Base-by-base conservation (phyloP, 2,329 filamentous ascomycete species). In the Zarea fungicola region DNA sequence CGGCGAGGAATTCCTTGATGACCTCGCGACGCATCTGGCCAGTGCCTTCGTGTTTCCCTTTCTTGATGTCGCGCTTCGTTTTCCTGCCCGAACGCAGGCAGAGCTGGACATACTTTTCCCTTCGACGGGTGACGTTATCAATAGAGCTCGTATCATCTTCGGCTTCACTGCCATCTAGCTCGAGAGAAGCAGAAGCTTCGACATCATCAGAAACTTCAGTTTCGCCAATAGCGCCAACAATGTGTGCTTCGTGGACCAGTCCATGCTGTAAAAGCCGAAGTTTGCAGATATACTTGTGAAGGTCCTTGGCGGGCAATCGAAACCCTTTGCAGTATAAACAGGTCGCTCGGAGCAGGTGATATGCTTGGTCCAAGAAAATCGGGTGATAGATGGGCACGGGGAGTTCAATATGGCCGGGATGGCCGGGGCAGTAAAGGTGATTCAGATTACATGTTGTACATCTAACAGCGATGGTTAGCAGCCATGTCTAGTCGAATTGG, bases 361-460 rank as follows among this genome's bases (percentile, higher is more conserved):
- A 80, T 45, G 91, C 80, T 65, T 96, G 91, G 63, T 96, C 91
- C 75, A 99, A 86, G 62, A 96, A 97, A 2, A 90, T 87, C n/a
- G 92, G 89, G 67, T 99, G 92, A 65, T 97, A 99, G 45, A 96
- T 88, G 40, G 88, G 89, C 11, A 91, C 85, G 13, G 93, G 91
- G 11, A 99, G 83, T 60, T 96, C 89, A 65, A 99, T 95, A 64
- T 99, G 93, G 46, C 93, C 95, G 52, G 87, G 81, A 72, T 99
- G 95, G 50, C 95, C 95, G 6, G 92, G 89, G 65, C 95, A 99
- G 59, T 81, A 81, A 62, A 83, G 79, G 53, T 84, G 84, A 61
- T 84, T 87, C 56, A 95, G 78, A 58, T 92, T 89, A 71, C 93
- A 99, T 66, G 93, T 99, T 59, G 89, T 79, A 72, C 93, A 99